These are phyloP conservation scores for Besnoitia besnoiti DNA, from an alignment of 169 alveolate genomes.

Conservation along the genomic window DNA sequence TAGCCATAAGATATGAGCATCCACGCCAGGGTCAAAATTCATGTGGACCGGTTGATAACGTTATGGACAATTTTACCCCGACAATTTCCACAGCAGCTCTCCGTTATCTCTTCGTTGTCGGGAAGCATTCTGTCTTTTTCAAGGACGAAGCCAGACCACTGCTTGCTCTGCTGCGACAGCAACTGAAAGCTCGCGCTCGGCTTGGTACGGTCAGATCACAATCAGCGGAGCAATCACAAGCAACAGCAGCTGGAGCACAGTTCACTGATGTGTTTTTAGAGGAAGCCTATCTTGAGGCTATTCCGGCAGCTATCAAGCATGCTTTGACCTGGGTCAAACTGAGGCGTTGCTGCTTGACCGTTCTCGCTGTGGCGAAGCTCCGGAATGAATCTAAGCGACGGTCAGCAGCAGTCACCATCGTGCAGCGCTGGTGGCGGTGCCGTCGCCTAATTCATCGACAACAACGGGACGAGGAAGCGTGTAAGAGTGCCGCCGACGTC, in stretches of 20 bases:
- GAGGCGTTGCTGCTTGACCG: neutral
- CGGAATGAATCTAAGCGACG: neutral
- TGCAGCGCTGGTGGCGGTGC: constrained; percentile 36
- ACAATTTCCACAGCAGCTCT: neutral
- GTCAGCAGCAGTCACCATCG: neutral
- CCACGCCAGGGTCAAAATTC: neutral
- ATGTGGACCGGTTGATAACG: neutral
- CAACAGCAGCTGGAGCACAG: neutral
- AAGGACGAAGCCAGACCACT: neutral
- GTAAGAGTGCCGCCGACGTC: too few species aligned
- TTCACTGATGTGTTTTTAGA: neutral
- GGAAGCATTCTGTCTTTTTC: neutral
- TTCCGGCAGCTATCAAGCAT: neutral
- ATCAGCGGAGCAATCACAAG: neutral
- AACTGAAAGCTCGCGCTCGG: neutral
- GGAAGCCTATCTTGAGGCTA: neutral
- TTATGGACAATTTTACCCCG: neutral
- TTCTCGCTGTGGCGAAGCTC: neutral
- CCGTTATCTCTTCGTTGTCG: neutral
- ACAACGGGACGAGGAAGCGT: too few species aligned
- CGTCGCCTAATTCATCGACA: too few species aligned
- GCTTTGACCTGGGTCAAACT: neutral
- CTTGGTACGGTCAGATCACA: neutral
- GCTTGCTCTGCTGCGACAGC: neutral
- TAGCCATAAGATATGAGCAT: neutral